A percentile compares a stretch with the other conserved stretches of the same genome.
Conservation (phyloP, 345 rosid species). For the Bretschneidera sinensis region DNA sequence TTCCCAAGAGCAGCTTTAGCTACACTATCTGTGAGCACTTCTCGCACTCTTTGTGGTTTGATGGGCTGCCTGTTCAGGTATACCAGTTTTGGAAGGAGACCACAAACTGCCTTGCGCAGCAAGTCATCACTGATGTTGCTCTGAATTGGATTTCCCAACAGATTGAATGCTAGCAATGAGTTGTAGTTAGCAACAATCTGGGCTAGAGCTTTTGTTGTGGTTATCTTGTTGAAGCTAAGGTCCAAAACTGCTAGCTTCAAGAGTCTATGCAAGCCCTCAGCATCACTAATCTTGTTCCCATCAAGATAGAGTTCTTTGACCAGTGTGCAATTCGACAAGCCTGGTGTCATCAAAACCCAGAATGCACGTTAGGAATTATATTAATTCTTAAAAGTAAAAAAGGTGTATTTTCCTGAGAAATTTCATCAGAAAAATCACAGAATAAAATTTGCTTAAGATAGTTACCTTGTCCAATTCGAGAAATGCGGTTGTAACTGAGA, state of each 20-base stretch:
- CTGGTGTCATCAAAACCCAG: slow-evolving; percentile 29
- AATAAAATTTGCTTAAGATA: not conserved
- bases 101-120: slow-evolving; percentile 63
- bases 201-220: slow-evolving; percentile 74
- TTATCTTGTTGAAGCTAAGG: slow-evolving; percentile 91
- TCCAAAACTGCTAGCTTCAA: slow-evolving; percentile 80
- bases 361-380: no score
- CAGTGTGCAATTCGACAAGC: slow-evolving; percentile 73
- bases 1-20: slow-evolving; percentile 76
- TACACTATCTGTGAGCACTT: slow-evolving; percentile 60
- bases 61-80: slow-evolving; percentile 82
- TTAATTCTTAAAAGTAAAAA: no score
- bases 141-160: slow-evolving; percentile 80
- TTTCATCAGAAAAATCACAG: no score
- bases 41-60: slow-evolving; percentile 71
- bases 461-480: slow-evolving; percentile 88
- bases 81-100: slow-evolving; percentile 74
- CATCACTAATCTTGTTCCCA: slow-evolving; percentile 86
- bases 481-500: slow-evolving; percentile 87
- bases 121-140: slow-evolving; percentile 72
- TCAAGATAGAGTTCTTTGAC: slow-evolving; percentile 87
- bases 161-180: slow-evolving; percentile 69
- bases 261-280: slow-evolving; percentile 86
- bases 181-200: slow-evolving; percentile 92
- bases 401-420: no score